phyloP scores from a whole-genome alignment of 805 yeast species.

The Metschnikowia matae region DNA sequence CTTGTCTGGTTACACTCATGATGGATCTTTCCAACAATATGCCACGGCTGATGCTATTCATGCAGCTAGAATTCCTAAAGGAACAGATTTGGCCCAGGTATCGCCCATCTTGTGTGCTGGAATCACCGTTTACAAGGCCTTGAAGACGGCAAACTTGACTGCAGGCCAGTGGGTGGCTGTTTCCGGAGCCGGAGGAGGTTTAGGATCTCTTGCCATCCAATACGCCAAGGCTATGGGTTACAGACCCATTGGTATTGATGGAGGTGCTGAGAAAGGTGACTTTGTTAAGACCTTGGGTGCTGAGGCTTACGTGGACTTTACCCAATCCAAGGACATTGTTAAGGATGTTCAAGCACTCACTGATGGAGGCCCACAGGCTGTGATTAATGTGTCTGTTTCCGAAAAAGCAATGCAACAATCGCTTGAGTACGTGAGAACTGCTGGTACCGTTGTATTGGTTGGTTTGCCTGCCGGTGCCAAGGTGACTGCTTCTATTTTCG shows the following conservation, averaged over 20 bases:
- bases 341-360: conserved; percentile 54
- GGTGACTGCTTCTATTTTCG: conserved; percentile 65
- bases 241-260: conserved; percentile 68
- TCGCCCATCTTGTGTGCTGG: conserved; percentile 91
- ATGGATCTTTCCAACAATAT: conserved; percentile 89
- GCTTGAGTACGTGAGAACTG: conserved; percentile 37
- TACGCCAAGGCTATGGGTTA: conserved; percentile 75
- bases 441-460: conserved; percentile 41
- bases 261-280: conserved; percentile 58
- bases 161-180: conserved; percentile 77
- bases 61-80: conserved; percentile 75
- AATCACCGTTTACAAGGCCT: conserved; percentile 85
- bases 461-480: conserved; percentile 81
- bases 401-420: conserved; percentile 55
- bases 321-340: conserved; percentile 49
- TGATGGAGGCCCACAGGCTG: conserved; percentile 75
- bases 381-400: conserved; percentile 70
- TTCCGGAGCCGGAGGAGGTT: conserved; percentile 79
- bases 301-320: conserved; percentile 25
- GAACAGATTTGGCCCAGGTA: conserved; percentile 67
- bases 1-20: conserved; percentile 76
- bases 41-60: conserved; percentile 86
- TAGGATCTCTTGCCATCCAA: conserved; percentile 71
- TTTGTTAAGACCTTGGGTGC: conserved; percentile 35
- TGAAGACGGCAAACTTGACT: conserved; percentile 66